These are phyloP conservation scores for Nidula niveotomentosa DNA, from an alignment of 1,284 basidiomycete genomes.

Conservation along the genomic window DNA sequence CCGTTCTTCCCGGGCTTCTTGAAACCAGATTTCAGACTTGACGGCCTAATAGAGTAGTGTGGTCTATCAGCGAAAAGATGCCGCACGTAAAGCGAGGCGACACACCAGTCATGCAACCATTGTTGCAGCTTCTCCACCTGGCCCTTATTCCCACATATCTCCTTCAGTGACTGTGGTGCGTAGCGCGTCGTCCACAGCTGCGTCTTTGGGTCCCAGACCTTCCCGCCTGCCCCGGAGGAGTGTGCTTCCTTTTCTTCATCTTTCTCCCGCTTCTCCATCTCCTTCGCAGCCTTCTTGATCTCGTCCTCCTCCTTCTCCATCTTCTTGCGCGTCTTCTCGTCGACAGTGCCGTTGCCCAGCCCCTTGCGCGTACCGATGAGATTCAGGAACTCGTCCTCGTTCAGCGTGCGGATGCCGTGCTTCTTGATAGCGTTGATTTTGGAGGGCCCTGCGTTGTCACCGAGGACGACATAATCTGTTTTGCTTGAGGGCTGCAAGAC, in stretches of 20 bases:
- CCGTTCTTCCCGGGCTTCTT: conserved; percentile 95
- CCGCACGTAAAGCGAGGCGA: conserved; percentile 4
- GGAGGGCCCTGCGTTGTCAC: conserved; percentile 84
- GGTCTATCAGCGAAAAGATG: neutral
- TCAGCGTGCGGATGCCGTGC: conserved; percentile 72
- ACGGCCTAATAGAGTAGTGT: conserved; percentile 50
- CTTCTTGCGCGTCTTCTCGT: conserved; percentile 84
- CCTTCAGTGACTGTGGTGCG: conserved; percentile 84
- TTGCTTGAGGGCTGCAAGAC: conserved; percentile 87
- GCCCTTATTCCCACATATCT: conserved; percentile 95
- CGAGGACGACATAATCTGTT: conserved; percentile 90
- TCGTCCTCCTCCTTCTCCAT: conserved; percentile 79
- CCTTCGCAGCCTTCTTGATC: conserved; percentile 72
- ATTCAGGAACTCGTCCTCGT: conserved; percentile 87
- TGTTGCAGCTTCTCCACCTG: conserved; percentile 84
- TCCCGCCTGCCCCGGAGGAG: conserved; percentile 16
- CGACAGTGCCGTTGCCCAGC: conserved; percentile 45
- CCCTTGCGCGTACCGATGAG: conserved; percentile 73
- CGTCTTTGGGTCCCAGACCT: conserved; percentile 40
- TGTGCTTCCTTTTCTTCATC: conserved; percentile 31
- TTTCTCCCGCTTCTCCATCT: conserved; percentile 73
- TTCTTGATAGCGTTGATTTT: conserved; percentile 89
- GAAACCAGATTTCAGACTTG: conserved; percentile 73
- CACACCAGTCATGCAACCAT: conserved; percentile 90
- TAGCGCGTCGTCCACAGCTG: conserved; percentile 98